Evolutionary conservation across 2,329 filamentous ascomycete species (phyloP).

Genomic region (Beauveria bassiana): DNA sequence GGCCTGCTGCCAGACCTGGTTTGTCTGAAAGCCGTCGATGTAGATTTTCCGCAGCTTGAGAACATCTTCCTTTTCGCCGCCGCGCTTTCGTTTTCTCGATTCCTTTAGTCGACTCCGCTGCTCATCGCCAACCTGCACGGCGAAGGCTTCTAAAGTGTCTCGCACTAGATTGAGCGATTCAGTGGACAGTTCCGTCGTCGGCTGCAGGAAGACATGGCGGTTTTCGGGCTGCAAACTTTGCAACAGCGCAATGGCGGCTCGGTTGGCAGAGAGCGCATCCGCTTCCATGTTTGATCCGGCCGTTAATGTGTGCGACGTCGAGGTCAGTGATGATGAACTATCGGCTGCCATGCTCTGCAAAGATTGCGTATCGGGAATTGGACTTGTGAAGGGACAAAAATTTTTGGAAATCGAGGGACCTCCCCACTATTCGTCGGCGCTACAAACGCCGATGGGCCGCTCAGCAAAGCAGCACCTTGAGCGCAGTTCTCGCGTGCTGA

Average conservation of each 20-base stretch:
- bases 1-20: constrained; percentile 92
- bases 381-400: neutral
- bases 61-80: constrained; percentile 41
- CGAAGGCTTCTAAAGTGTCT: constrained; percentile 69
- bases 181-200: constrained; percentile 56
- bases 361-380: neutral
- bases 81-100: constrained; percentile 71
- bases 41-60: constrained; percentile 78
- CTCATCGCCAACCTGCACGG: constrained; percentile 62
- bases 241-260: constrained; percentile 40
- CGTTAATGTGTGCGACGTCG: constrained; percentile 57
- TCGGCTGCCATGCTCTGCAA: constrained; percentile 26
- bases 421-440: constrained; percentile 12
- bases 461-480: neutral
- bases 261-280: constrained; percentile 18
- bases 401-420: neutral
- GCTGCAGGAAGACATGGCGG: constrained; percentile 71
- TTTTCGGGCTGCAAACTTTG: constrained; percentile 49
- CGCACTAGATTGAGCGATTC: constrained; percentile 72
- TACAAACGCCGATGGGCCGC: constrained; percentile 1
- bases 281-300: constrained; percentile 36
- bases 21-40: constrained; percentile 76
- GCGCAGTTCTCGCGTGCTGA: too few relatives aligned
- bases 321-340: constrained; percentile 53
- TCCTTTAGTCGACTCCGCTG: constrained; percentile 63